Evolutionary conservation across 495 filamentous ascomycete genomes (phyloP).

Genomic region (Hypoxylon lienhwacheense): DNA sequence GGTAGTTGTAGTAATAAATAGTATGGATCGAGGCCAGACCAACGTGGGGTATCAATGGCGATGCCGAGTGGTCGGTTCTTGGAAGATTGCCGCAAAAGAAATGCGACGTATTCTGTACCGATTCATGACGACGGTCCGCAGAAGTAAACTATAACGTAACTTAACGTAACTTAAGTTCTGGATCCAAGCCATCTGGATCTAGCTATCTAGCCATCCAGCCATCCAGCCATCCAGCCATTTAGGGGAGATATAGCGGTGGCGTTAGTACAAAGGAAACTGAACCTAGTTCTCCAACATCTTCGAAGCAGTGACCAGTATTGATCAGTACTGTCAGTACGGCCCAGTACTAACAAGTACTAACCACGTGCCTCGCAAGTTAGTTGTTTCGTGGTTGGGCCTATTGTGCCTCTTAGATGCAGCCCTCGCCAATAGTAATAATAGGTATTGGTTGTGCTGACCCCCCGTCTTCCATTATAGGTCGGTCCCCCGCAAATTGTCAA

Average conservation of each 20-base stretch:
- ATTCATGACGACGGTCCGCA: conserved; percentile 18
- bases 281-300: no score
- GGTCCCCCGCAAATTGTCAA: conserved; percentile 11
- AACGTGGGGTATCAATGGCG: conserved; percentile 26
- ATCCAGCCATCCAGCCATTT: no score
- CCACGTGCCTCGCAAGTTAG: conserved; percentile 8
- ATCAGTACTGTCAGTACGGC: no score
- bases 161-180: no score
- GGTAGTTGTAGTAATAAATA: no score
- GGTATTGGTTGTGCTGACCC: not conserved
- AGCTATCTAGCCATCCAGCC: no score
- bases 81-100: conserved; percentile 6
- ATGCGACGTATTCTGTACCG: conserved; percentile 27
- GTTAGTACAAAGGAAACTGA: no score
- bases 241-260: no score
- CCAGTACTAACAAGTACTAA: no score
- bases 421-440: not conserved
- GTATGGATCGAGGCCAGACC: conserved; percentile 21
- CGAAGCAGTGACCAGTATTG: no score
- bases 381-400: not conserved
- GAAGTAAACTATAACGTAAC: conserved; percentile 30
- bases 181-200: no score
- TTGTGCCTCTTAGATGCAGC: not conserved
- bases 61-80: conserved; percentile 10
- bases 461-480: conserved; percentile 1